Evolutionary conservation across 2,329 filamentous ascomycete species (phyloP), one percentile per base, ranked within the genome.

Genomic region (Sclerotiophoma versabilis): DNA sequence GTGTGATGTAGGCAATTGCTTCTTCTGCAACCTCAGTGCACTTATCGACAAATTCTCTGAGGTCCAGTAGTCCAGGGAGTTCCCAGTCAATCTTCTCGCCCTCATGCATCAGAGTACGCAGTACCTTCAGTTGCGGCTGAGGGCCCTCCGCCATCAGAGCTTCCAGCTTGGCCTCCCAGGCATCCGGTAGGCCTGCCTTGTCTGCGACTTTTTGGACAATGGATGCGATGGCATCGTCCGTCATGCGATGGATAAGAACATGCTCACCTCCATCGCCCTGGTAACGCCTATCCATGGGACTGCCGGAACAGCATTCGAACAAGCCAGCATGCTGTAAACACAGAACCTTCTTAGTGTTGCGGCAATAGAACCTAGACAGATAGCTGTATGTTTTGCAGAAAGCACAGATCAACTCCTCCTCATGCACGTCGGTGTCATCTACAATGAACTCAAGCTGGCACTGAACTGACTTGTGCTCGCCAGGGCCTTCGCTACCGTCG

Each of bases 11-110:
- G 72, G 90, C 93, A 69, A 91, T 95, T 62, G 95, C 95, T 78
- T 98, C 93, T 69, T 98, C 95, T 59, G 97, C 92, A 90, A 96
- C 97, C 72, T 96, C 92, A 75, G 96, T 96, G 80, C 95, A 98
- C 69, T 91, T 89, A 66, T 96, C 92, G 74, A 99, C 95, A 78
- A 96, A 99, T 63, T 88, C 85, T 76, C 87, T 90, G 65, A 99
- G 83, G 65, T 91, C 85, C 66, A 89, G 84, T 59, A 99, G 83
- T 59, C 92, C 93, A 62, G 88, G 87, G 58, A 99, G 84, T 53
- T 92, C 89, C 81, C 91, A 96, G 54, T 93, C 92, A 69, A 99
- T 97, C 76, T 92, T 93, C 79, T 99, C 95, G 75, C 95, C 95
- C 81, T 99, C 95, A 71, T 89, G 88, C 54, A 98, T 82, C 49